A percentile compares a stretch with the other conserved stretches of the same genome.
phyloP scores from a whole-genome alignment of 805 yeast genomes.

The Yarrowia sp. region DNA sequence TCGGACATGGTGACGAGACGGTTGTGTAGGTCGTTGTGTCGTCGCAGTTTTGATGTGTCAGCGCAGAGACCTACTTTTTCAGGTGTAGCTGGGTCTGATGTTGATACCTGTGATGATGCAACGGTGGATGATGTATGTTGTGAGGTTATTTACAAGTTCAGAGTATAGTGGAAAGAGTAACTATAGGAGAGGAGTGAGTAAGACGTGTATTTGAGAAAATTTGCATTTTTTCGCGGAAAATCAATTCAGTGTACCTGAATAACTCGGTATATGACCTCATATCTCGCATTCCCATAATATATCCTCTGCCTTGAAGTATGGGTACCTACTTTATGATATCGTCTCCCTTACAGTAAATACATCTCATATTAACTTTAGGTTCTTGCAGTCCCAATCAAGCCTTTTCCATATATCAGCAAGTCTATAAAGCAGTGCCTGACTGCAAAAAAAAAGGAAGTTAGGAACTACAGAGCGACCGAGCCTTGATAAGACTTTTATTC shows the following conservation, averaged over 20 bases:
- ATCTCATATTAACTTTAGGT: constrained; percentile 16
- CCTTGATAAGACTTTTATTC: too few species aligned
- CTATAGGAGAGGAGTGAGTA: too few species aligned
- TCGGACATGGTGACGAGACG: constrained; percentile 55
- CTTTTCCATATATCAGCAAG: constrained; percentile 37
- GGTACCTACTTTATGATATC: too few species aligned
- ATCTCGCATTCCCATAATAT: too few species aligned
- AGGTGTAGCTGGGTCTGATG: constrained; percentile 1
- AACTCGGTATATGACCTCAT: too few species aligned
- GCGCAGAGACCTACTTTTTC: background rate
- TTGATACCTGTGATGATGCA: constrained; percentile 15
- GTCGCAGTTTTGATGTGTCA: constrained; percentile 4
- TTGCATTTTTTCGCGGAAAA: too few species aligned
- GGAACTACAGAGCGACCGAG: background rate
- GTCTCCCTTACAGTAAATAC: background rate
- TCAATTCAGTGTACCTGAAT: too few species aligned
- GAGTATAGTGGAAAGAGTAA: too few species aligned
- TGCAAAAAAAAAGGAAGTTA: background rate
- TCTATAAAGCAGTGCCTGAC: constrained; percentile 9
- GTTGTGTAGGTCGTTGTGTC: constrained; percentile 12
- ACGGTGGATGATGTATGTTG: constrained; percentile 10
- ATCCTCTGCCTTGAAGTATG: too few species aligned
- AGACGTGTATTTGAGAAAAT: too few species aligned
- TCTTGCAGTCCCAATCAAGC: constrained; percentile 29
- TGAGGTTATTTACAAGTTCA: background rate